These are phyloP conservation scores for Penicillium sp. DNA, from an alignment of 2,329 filamentous ascomycete genomes.

Conservation along the genomic window DNA sequence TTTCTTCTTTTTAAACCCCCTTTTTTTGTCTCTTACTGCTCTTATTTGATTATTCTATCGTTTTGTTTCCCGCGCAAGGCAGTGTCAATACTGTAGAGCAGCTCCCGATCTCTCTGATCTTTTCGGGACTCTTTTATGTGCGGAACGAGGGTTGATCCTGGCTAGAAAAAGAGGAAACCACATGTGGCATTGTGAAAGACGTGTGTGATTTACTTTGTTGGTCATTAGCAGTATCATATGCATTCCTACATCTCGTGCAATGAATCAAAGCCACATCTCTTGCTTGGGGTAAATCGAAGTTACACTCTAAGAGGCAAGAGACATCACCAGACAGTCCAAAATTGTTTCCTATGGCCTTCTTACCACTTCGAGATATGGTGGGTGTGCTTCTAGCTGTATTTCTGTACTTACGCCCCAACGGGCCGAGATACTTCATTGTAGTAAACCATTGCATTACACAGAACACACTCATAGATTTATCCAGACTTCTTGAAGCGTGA, in stretches of 20 bases:
- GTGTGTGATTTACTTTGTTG: background rate
- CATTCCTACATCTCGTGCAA: too few relatives aligned
- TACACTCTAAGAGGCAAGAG: background rate
- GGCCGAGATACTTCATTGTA: background rate
- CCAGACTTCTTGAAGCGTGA: constrained; percentile 58
- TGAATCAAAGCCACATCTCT: too few relatives aligned
- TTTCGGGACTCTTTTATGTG: background rate
- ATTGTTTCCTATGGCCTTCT: background rate
- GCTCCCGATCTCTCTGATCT: background rate
- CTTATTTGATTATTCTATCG: background rate
- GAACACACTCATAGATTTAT: constrained; percentile 23
- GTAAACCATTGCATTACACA: background rate
- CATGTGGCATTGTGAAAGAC: background rate
- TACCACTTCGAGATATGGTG: background rate
- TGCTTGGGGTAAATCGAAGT: background rate
- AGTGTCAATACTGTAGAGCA: constrained; percentile 5
- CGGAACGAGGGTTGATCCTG: background rate
- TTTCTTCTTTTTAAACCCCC: background rate
- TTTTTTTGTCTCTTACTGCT: constrained; percentile 2
- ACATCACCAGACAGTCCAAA: background rate
- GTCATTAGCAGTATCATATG: background rate
- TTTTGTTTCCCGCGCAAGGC: constrained; percentile 3
- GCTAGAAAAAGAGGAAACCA: background rate
- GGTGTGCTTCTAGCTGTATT: background rate
- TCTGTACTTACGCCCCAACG: background rate